Conservation (phyloP, 257 asterid genomes). For the Fraxinus quadrangulata region DNA sequence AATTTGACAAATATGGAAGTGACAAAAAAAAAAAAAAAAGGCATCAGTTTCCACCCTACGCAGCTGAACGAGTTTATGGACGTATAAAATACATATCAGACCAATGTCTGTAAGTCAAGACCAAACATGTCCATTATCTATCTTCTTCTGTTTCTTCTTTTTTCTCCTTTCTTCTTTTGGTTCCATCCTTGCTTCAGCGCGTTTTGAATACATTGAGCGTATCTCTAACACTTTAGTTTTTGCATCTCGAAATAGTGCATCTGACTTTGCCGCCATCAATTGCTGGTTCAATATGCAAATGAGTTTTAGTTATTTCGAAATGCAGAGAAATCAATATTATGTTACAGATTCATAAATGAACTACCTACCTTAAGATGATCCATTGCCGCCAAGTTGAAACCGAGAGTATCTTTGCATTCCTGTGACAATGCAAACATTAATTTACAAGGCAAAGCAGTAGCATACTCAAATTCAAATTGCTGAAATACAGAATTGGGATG, state of each 20-base stretch:
- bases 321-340: background rate
- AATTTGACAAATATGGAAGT: constrained; percentile 16
- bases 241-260: constrained; percentile 72
- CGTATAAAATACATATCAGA: background rate
- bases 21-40: background rate
- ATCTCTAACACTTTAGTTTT: constrained; percentile 73
- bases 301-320: background rate
- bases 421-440: constrained; percentile 29
- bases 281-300: constrained; percentile 50
- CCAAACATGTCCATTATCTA: constrained; percentile 82
- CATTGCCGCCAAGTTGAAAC: constrained; percentile 90
- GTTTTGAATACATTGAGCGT: constrained; percentile 51
- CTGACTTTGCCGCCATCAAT: constrained; percentile 83
- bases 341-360: constrained; percentile 1
- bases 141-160: constrained; percentile 81
- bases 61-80: background rate
- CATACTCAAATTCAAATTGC: background rate
- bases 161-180: constrained; percentile 59
- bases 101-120: constrained; percentile 39
- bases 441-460: background rate
- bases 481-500: background rate
- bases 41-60: background rate
- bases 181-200: constrained; percentile 45
- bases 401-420: constrained; percentile 89
- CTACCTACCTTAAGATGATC: constrained; percentile 63